These are phyloP conservation scores for Cladophialophora immunda DNA, from an alignment of 2,329 filamentous ascomycete species.

Conservation along the genomic window DNA sequence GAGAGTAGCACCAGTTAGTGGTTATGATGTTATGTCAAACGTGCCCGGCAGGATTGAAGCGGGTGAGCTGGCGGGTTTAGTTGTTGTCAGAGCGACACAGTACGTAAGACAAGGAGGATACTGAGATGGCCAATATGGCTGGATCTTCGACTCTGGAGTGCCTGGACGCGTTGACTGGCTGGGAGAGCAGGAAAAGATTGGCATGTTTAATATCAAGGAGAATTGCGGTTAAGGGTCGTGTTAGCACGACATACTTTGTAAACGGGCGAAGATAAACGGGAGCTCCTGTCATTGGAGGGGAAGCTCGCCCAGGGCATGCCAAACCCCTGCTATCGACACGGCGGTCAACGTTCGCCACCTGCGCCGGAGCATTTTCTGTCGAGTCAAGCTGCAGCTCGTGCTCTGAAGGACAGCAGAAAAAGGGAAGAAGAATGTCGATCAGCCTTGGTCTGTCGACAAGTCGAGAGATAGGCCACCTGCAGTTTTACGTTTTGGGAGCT, in stretches of 20 bases:
- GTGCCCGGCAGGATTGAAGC: neutral
- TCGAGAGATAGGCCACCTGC: neutral
- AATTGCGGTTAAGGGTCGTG: neutral
- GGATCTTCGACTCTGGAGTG: neutral
- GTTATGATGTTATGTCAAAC: constrained; percentile 1
- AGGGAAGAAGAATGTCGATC: constrained; percentile 2
- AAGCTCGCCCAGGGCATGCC: neutral
- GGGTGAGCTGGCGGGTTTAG: neutral
- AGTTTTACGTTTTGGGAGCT: constrained; percentile 9
- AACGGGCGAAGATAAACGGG: constrained; percentile 1
- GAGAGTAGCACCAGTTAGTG: neutral
- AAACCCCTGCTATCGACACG: neutral
- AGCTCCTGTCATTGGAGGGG: neutral
- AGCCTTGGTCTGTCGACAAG: neutral
- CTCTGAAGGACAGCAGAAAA: neutral
- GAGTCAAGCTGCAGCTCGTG: neutral
- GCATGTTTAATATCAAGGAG: constrained; percentile 1
- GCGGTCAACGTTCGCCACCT: neutral
- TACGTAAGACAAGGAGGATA: neutral
- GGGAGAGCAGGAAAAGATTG: neutral
- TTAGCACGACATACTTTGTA: neutral
- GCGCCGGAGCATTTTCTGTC: constrained; percentile 13
- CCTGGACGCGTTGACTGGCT: constrained; percentile 1
- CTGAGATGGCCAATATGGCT: neutral
- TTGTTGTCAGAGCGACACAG: constrained; percentile 1